Evolutionary conservation across 1,284 basidiomycete genomes (phyloP).

Genomic region (Moesziomyces parantarcticus): DNA sequence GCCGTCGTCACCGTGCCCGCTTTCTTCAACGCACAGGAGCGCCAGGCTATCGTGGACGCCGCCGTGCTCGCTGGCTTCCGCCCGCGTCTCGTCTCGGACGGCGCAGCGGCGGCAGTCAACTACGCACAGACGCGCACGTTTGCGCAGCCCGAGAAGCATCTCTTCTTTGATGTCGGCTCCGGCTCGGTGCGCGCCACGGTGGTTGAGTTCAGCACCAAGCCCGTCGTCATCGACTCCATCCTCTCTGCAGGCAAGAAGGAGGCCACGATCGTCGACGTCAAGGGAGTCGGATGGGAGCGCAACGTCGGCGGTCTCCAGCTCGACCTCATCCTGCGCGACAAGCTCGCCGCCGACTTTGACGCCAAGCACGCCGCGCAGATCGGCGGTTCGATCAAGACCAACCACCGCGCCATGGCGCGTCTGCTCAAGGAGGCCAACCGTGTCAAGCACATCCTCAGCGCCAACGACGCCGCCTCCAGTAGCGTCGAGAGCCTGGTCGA

Average conservation of each 20-base stretch:
- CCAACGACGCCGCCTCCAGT: constrained; percentile 82
- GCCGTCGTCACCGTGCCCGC: constrained; percentile 66
- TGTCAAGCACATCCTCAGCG: constrained; percentile 91
- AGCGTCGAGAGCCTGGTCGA: constrained; percentile 86
- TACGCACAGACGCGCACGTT: constrained; percentile 96
- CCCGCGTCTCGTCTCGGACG: constrained; percentile 89
- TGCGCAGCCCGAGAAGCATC: constrained; percentile 77
- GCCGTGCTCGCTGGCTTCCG: constrained; percentile 88
- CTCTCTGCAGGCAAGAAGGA: constrained; percentile 72
- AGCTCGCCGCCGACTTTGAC: constrained; percentile 82
- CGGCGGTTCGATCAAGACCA: constrained; percentile 67
- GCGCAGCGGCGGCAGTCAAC: constrained; percentile 72
- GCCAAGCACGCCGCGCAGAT: constrained; percentile 71
- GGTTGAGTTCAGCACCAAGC: constrained; percentile 75
- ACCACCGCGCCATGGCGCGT: constrained; percentile 89
- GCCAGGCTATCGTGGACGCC: constrained; percentile 82
- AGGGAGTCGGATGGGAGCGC: constrained; percentile 83
- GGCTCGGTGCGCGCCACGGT: constrained; percentile 87
- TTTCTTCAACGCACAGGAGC: constrained; percentile 75
- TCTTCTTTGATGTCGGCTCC: constrained; percentile 94
- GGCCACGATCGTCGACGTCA: constrained; percentile 80
- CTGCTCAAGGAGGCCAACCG: constrained; percentile 91
- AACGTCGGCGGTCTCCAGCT: constrained; percentile 83
- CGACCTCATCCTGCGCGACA: constrained; percentile 83
- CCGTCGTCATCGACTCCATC: constrained; percentile 57